Evolutionary conservation across 2,329 filamentous ascomycete genomes (phyloP).

Genomic region (Hypoxylon sp.): DNA sequence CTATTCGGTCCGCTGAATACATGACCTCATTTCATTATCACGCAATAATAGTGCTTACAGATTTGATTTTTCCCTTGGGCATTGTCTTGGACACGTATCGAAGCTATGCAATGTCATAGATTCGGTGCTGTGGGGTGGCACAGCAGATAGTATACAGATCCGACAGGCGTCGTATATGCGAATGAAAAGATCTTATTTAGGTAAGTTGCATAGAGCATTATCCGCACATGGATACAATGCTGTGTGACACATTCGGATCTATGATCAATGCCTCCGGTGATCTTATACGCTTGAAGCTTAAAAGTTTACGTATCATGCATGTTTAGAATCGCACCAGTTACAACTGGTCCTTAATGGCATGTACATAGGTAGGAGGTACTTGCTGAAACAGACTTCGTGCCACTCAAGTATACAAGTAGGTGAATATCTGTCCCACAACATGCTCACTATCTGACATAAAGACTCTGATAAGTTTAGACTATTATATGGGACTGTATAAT

Average conservation of each 20-base stretch:
- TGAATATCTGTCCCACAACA: neutral
- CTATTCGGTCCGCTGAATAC: neutral
- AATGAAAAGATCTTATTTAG: neutral
- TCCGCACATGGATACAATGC: neutral
- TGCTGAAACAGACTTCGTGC: constrained; percentile 3
- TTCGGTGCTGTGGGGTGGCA: neutral
- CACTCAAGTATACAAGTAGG: neutral
- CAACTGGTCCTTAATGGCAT: neutral
- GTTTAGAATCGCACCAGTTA: neutral
- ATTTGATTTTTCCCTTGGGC: neutral
- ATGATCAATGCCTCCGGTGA: neutral
- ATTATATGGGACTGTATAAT: too few relatives aligned
- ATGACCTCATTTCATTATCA: constrained; percentile 4
- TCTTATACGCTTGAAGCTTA: neutral
- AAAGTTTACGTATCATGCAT: neutral
- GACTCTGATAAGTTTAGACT: neutral
- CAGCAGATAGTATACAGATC: constrained; percentile 8
- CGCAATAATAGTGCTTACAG: constrained; percentile 1
- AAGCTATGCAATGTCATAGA: neutral
- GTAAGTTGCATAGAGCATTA: neutral
- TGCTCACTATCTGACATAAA: neutral
- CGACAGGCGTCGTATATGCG: neutral
- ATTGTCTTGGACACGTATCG: neutral
- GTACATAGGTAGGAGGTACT: too few relatives aligned
- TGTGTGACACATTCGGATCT: neutral